These are phyloP conservation scores for Cyberlindnera xylosilytica DNA, from an alignment of 805 yeast species.

Conservation along the genomic window DNA sequence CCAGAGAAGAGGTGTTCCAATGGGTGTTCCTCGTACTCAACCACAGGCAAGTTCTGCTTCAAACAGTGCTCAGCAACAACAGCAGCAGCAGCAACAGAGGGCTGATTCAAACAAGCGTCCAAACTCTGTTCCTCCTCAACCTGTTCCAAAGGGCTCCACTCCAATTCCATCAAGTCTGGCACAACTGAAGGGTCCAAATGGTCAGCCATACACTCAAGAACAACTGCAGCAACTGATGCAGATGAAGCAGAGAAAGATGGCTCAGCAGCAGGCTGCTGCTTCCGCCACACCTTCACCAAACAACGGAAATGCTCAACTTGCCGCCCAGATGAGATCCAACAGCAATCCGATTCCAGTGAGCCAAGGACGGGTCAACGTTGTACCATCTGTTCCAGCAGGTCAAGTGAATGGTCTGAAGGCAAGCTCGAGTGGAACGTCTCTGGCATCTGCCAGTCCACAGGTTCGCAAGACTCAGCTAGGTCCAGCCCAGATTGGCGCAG, in stretches of 20 bases:
- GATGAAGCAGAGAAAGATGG: constrained; percentile 27
- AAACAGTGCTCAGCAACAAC: constrained; percentile 6
- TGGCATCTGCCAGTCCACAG: constrained; percentile 5
- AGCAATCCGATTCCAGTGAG: constrained; percentile 19
- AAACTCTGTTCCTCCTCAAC: constrained; percentile 18
- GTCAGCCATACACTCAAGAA: constrained; percentile 56
- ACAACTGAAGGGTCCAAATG: constrained; percentile 37
- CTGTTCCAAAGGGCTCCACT: constrained; percentile 3
- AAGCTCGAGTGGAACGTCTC: constrained; percentile 8
- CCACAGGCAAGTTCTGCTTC: constrained; percentile 18
- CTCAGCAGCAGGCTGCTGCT: constrained; percentile 20
- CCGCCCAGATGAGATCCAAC: constrained; percentile 18
- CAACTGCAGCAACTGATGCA: constrained; percentile 58
- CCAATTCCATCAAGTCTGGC: constrained; percentile 1
- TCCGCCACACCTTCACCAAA: constrained; percentile 20
- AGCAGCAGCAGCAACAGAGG: constrained; percentile 4
- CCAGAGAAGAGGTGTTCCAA: constrained; percentile 4
- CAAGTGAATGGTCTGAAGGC: constrained; percentile 3
- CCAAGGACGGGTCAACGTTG: constrained; percentile 13
- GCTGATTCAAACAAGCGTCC: constrained; percentile 13
- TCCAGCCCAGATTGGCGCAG: constrained; percentile 62
- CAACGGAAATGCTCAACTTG: constrained; percentile 10
- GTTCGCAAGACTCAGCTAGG: constrained; percentile 35
- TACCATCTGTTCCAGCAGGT: constrained; percentile 2
- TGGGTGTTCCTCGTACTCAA: neutral